Percentiles rank a stretch among this genome's conserved stretches.
Evolutionary conservation across 805 yeast species (phyloP).

Genomic region (Maudiozyma serrabonitensis): DNA sequence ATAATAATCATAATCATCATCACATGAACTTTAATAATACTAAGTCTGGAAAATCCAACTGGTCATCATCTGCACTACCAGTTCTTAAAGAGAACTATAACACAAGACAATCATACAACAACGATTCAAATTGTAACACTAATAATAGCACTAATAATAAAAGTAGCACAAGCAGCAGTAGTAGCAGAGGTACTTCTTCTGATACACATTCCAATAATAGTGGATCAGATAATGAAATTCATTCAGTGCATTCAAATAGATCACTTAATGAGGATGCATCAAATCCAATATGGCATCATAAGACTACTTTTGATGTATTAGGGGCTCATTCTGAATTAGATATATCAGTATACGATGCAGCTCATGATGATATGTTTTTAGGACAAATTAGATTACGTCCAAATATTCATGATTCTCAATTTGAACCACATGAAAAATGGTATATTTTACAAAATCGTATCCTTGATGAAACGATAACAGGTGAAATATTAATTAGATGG

Average conservation of each 20-base stretch:
- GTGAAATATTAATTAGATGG: conserved; percentile 68
- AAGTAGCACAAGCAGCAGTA: background rate
- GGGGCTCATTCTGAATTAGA: conserved; percentile 78
- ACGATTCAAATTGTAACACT: conserved; percentile 19
- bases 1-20: conserved; percentile 3
- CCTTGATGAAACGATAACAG: conserved; percentile 65
- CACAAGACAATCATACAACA: conserved; percentile 29
- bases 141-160: background rate
- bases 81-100: conserved; percentile 20
- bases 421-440: conserved; percentile 57
- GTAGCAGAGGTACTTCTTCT: conserved; percentile 1
- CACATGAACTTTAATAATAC: conserved; percentile 1
- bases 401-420: conserved; percentile 29
- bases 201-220: conserved; percentile 1
- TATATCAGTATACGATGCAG: conserved; percentile 83
- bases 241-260: conserved; percentile 6
- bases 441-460: conserved; percentile 61
- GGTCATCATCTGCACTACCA: conserved; percentile 11
- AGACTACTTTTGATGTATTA: conserved; percentile 84
- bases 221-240: conserved; percentile 4
- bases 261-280: conserved; percentile 6
- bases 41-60: background rate
- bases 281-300: conserved; percentile 86
- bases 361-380: conserved; percentile 69
- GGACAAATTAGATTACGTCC: conserved; percentile 79